Conservation (phyloP, 2,329 filamentous ascomycete species). For the Hypoxylon sp. region DNA sequence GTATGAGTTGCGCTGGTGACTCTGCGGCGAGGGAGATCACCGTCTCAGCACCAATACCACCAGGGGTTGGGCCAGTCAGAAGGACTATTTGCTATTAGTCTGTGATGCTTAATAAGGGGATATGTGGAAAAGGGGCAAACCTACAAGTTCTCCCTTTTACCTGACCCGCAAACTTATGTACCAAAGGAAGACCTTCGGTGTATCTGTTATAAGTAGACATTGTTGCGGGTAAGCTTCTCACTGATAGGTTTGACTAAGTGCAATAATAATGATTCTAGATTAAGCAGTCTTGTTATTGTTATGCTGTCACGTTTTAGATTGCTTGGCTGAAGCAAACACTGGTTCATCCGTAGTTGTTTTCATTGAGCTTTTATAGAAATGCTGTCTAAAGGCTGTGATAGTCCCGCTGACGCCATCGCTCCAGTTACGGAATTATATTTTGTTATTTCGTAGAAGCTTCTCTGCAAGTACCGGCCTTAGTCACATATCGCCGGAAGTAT, state of each 20-base stretch:
- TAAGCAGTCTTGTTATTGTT: background rate
- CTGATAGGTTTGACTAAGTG: conserved; percentile 1
- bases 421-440: background rate
- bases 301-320: background rate
- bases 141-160: conserved; percentile 51
- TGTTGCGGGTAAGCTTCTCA: conserved; percentile 16
- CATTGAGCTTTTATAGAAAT: conserved; percentile 21
- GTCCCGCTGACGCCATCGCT: conserved; percentile 23
- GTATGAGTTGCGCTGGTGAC: conserved; percentile 51
- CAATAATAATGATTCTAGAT: background rate
- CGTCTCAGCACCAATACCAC: conserved; percentile 54
- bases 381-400: background rate
- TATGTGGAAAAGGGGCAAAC: conserved; percentile 14
- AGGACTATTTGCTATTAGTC: conserved; percentile 48
- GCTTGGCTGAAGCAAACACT: background rate
- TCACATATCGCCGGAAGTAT: conserved; percentile 28
- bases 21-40: conserved; percentile 52
- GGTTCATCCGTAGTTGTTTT: background rate
- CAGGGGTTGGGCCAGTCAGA: conserved; percentile 54
- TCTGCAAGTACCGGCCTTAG: conserved; percentile 34
- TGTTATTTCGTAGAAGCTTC: background rate
- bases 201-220: conserved; percentile 44
- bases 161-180: conserved; percentile 48
- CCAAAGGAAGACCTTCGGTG: conserved; percentile 43
- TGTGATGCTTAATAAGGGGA: background rate